phyloP scores from a whole-genome alignment of 495 filamentous ascomycete species.

The Ramalina peruviana region DNA sequence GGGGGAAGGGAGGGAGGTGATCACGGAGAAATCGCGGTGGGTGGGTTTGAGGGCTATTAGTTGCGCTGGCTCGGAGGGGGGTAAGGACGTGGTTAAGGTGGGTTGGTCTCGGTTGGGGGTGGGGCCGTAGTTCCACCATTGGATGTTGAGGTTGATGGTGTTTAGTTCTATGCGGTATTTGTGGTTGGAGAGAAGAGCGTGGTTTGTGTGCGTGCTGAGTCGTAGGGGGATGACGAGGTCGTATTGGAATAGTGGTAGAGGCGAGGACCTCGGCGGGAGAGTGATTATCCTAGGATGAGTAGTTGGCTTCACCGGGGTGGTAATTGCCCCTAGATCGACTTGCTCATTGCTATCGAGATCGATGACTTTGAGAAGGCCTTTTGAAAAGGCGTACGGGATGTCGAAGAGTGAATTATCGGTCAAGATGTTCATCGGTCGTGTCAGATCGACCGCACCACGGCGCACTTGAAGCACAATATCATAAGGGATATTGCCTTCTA shows the following conservation, averaged over 20 bases:
- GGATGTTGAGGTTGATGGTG: neutral
- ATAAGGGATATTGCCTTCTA: neutral
- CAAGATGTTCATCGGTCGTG: neutral
- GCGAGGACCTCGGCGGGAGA: neutral
- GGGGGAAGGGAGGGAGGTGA: neutral
- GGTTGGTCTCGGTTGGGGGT: neutral
- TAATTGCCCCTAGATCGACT: too few species aligned
- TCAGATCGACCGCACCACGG: neutral
- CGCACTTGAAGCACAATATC: slow-evolving; percentile 1
- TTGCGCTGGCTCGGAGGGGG: neutral
- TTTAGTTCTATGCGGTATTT: neutral
- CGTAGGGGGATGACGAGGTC: neutral
- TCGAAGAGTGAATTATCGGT: neutral
- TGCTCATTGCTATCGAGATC: neutral
- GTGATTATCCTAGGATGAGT: neutral
- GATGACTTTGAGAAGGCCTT: neutral
- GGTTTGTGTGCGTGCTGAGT: neutral
- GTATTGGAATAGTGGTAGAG: neutral
- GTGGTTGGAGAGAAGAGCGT: neutral
- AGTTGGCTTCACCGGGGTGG: neutral
- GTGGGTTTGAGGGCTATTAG: neutral
- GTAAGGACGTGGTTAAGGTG: neutral
- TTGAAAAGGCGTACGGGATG: neutral
- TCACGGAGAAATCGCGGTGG: neutral
- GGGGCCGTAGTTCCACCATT: slow-evolving; percentile 1